A percentile compares a stretch with the other conserved stretches of the same genome.
These are phyloP conservation scores for Skeletonema tropicum DNA, from an alignment of 108 stramenopile genomes.

Conservation along the genomic window DNA sequence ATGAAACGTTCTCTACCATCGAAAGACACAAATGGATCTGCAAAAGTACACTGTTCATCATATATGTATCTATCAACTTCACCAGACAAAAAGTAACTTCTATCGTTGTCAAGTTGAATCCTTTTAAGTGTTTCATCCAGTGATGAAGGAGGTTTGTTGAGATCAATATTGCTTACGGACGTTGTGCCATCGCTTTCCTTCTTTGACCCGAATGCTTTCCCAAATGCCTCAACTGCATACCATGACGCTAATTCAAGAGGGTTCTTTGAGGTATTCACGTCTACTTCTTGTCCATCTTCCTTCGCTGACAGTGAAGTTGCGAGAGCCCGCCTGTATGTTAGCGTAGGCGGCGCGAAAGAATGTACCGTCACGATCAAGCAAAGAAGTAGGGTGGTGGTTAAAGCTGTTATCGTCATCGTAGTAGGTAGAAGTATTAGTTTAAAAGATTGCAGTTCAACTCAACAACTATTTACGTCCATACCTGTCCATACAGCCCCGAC, in stretches of 20 bases:
- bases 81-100: slow-evolving; percentile 87
- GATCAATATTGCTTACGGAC: slow-evolving; percentile 33
- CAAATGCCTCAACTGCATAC: slow-evolving; percentile 87
- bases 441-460: too few relatives aligned
- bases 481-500: too few relatives aligned
- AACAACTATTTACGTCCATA: too few relatives aligned
- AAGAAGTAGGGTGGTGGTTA: too few relatives aligned
- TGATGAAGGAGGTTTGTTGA: slow-evolving; percentile 61
- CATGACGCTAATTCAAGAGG: slow-evolving; percentile 75
- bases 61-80: slow-evolving; percentile 83
- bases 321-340: neutral
- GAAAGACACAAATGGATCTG: slow-evolving; percentile 92
- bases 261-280: slow-evolving; percentile 43
- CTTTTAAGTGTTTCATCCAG: slow-evolving; percentile 76
- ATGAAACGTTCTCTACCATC: slow-evolving; percentile 85
- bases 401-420: too few relatives aligned
- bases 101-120: slow-evolving; percentile 82
- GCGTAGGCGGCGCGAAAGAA: neutral
- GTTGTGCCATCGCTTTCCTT: slow-evolving; percentile 7
- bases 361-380: neutral
- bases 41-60: slow-evolving; percentile 81
- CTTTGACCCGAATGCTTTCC: slow-evolving; percentile 62
- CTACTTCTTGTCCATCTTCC: neutral
- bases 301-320: neutral
- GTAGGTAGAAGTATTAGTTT: too few relatives aligned